phyloP scores from a whole-genome alignment of 1,139 yeast species.

The Blastobotrys illinoisensis region DNA sequence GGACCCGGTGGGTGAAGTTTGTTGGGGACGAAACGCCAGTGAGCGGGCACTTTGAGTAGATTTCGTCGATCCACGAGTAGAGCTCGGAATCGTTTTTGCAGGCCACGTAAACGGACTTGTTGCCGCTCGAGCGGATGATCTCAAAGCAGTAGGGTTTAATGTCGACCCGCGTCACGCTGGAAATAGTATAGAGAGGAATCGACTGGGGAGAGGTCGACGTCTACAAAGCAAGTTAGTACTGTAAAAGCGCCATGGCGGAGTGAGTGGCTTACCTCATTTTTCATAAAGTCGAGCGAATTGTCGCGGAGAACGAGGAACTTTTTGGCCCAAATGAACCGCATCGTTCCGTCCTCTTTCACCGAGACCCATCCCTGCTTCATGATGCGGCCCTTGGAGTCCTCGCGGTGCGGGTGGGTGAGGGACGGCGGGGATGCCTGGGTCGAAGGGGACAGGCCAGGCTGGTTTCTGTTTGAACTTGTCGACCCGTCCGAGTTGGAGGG shows the following conservation, averaged over 20 bases:
- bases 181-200: constrained; percentile 52
- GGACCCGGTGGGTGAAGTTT: constrained; percentile 42
- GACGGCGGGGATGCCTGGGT: not conserved
- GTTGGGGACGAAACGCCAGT: constrained; percentile 54
- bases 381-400: constrained; percentile 11
- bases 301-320: constrained; percentile 75
- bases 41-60: constrained; percentile 79
- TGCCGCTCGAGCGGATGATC: constrained; percentile 51
- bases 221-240: constrained; percentile 9
- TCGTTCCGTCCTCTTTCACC: constrained; percentile 78
- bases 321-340: constrained; percentile 86
- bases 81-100: constrained; percentile 76
- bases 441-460: constrained; percentile 1
- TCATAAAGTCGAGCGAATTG: constrained; percentile 67
- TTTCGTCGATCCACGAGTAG: constrained; percentile 87
- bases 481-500: constrained; percentile 17
- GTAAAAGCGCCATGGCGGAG: no score
- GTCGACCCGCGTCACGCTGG: constrained; percentile 57
- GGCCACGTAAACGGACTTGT: constrained; percentile 66
- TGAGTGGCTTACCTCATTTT: constrained; percentile 53
- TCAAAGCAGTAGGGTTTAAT: constrained; percentile 72
- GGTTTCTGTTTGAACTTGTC: constrained; percentile 3
- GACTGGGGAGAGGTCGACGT: constrained; percentile 33
- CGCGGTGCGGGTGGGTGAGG: constrained; percentile 10
- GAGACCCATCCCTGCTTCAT: constrained; percentile 74